Evolutionary conservation across 768 basidiomycete species (phyloP), one percentile per base, ranked within the genome.

Genomic region (Sarcodon sp.): DNA sequence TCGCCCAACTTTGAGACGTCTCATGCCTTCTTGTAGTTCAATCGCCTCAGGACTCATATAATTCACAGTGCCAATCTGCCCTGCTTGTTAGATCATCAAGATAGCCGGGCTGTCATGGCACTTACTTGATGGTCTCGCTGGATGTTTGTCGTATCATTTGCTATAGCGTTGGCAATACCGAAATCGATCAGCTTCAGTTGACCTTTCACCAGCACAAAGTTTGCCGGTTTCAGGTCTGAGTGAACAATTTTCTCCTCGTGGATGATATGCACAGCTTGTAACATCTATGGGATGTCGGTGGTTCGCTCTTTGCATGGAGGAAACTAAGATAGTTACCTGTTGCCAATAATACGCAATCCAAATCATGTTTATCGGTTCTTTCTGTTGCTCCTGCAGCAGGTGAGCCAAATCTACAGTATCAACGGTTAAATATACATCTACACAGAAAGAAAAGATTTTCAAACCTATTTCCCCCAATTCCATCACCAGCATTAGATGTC

Each of bases 11-110:
- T 94, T 96, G 50, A 94, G 77, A 21, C 89, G 76, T 10, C 86
- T 77, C 80, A 82, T 87, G 38, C 84, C 89, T 49, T 87, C 88
- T 4, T 82, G 82, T 16, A 87, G 67, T 59, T 92, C 88, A 47
- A 99, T 90, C 10, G 94, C 90, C 64, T 99, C 94, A 0, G 94
- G 94, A 47, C 90, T 92, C 94, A 99, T 99, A 61, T 94, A 99
- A 59, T 99, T 99, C 35, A 96, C 86, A 1, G 92, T 94, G 3
- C 94, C 94, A 54, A 99, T 84, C 87, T 94, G 56, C 15, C 37
- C 8, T 31, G n/a, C 36, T 34, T 7, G 13, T 11, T 11, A 51
- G 33, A 13, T 27, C 18, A 46, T 16, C 9, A 33, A 27, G 11
- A 39, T 47, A 12, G 1, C 5, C n/a, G 16, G 21, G 15, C 7